Percentiles rank a stretch among this genome's conserved stretches.
Conservation (phyloP, 2,329 filamentous ascomycete species). For the Leptographium lundbergii region DNA sequence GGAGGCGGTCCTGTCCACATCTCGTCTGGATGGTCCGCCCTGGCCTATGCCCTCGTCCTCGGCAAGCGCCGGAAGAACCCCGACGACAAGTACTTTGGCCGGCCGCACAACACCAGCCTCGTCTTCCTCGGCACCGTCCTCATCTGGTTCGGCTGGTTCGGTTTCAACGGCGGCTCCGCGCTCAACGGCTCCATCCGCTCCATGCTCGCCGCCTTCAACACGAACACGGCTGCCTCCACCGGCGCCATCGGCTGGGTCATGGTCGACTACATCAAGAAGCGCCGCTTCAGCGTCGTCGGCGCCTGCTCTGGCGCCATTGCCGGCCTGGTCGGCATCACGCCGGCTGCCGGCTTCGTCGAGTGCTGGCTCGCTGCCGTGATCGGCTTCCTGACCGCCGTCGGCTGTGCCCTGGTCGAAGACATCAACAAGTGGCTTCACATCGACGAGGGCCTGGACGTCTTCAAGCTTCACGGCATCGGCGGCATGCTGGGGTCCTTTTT, state of each 20-base stretch:
- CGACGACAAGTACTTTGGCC: conserved; percentile 34
- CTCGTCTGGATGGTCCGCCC: conserved; percentile 46
- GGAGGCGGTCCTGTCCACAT: conserved; percentile 54
- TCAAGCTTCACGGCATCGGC: conserved; percentile 47
- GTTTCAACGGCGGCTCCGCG: conserved; percentile 38
- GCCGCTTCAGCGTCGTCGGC: conserved; percentile 37
- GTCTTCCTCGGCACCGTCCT: conserved; percentile 52
- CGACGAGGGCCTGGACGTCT: conserved; percentile 47
- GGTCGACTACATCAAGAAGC: conserved; percentile 34
- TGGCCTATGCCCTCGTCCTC: conserved; percentile 51
- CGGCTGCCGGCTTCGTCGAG: conserved; percentile 41
- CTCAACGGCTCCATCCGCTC: conserved; percentile 38
- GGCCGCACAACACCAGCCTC: conserved; percentile 49
- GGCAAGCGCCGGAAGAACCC: conserved; percentile 37
- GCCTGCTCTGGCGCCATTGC: conserved; percentile 42
- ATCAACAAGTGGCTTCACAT: conserved; percentile 39
- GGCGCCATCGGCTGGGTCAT: conserved; percentile 40
- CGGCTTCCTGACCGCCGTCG: conserved; percentile 35
- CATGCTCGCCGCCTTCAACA: conserved; percentile 44
- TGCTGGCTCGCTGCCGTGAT: conserved; percentile 38
- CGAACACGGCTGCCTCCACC: conserved; percentile 42
- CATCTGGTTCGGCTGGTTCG: conserved; percentile 52
- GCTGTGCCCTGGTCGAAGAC: conserved; percentile 33
- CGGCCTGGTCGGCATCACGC: conserved; percentile 45
- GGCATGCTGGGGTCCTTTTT: conserved; percentile 43